A percentile compares a stretch with the other conserved stretches of the same genome.
These are phyloP conservation scores for Tolypocladium tropicale DNA, from an alignment of 2,329 filamentous ascomycete species.

Conservation along the genomic window DNA sequence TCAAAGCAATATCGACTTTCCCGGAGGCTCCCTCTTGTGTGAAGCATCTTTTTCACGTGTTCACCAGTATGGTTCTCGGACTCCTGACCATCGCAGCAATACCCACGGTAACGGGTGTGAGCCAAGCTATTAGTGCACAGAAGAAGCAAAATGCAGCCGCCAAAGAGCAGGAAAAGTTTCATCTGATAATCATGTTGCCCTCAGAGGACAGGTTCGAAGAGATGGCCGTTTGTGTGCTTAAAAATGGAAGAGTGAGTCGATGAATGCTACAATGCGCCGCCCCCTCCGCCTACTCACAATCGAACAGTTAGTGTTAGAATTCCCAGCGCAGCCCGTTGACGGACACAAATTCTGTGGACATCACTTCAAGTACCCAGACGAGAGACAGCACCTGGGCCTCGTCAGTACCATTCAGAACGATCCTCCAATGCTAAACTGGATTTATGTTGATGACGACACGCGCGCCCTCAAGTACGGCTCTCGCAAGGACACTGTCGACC, in stretches of 20 bases:
- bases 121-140: conserved; percentile 44
- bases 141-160: conserved; percentile 41
- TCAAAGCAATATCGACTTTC: not conserved
- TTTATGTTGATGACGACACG: conserved; percentile 42
- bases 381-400: conserved; percentile 39
- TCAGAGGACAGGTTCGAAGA: conserved; percentile 29
- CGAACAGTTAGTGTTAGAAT: conserved; percentile 41
- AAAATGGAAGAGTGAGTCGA: conserved; percentile 41
- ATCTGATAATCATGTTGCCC: conserved; percentile 34
- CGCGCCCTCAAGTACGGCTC: conserved; percentile 41
- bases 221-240: conserved; percentile 34
- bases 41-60: not conserved
- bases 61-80: conserved; percentile 36
- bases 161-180: conserved; percentile 47
- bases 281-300: not conserved
- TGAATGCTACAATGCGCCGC: fast-evolving
- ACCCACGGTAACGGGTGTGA: conserved; percentile 45
- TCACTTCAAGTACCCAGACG: conserved; percentile 53
- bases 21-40: conserved; percentile 11
- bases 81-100: conserved; percentile 41
- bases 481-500: conserved; percentile 58
- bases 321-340: conserved; percentile 34
- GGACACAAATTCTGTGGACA: conserved; percentile 54
- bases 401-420: conserved; percentile 43
- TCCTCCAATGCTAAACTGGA: conserved; percentile 47